These are phyloP conservation scores for Caulochytrium protostelioides DNA, from an alignment of 371 early-diverging fungal genomes.

Conservation along the genomic window DNA sequence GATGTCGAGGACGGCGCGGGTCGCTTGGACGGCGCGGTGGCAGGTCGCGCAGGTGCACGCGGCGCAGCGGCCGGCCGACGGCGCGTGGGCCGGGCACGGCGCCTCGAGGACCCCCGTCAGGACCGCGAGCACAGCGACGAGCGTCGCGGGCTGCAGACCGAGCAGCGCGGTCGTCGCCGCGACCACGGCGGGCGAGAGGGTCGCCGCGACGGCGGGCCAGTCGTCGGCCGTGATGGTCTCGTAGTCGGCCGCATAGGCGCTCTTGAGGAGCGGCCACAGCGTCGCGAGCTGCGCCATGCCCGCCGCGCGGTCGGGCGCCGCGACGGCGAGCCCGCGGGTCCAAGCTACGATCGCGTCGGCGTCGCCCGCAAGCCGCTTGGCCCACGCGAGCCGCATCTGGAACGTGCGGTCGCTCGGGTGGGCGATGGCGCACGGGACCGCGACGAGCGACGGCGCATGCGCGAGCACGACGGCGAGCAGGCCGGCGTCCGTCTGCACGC, in stretches of 20 bases:
- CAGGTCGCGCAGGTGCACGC: background rate
- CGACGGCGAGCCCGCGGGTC: background rate
- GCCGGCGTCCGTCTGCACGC: background rate
- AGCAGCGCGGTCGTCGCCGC: background rate
- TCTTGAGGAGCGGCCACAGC: background rate
- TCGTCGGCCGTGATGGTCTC: too few relatives aligned
- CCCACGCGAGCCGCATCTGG: too few relatives aligned
- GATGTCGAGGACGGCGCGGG: background rate
- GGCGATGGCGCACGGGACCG: background rate
- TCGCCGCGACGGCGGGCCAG: too few relatives aligned
- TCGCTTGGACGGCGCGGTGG: background rate
- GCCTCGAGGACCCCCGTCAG: background rate
- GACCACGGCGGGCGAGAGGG: background rate
- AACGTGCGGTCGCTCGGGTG: too few relatives aligned
- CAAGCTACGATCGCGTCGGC: background rate
- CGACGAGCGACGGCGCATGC: background rate
- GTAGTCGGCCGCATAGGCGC: too few relatives aligned
- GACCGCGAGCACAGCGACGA: background rate
- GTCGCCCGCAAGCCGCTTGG: too few relatives aligned
- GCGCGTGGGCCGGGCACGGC: background rate
- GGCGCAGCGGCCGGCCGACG: background rate
- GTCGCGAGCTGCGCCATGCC: background rate
- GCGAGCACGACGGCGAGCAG: background rate
- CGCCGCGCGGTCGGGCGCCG: background rate
- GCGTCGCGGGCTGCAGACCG: background rate